phyloP scores from a whole-genome alignment of 306 rosid genomes.

The Trichosanthes truncata region DNA sequence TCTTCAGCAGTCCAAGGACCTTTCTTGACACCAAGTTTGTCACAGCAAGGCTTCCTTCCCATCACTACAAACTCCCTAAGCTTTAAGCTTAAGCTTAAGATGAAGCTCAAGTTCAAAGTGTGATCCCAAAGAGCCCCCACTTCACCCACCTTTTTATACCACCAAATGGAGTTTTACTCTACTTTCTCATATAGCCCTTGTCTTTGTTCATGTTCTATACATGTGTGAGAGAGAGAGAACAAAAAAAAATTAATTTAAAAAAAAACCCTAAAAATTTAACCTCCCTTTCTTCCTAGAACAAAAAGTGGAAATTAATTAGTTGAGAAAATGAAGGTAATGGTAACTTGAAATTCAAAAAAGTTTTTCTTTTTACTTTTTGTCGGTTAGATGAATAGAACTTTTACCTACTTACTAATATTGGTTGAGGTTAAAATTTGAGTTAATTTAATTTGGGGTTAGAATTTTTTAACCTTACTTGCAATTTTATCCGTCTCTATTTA shows the following conservation, averaged over 20 bases:
- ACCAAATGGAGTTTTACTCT: not conserved
- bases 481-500: too few species aligned
- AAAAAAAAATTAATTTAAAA: not conserved
- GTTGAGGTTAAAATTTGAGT: not conserved
- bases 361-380: not conserved
- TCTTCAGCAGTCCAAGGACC: constrained; percentile 96
- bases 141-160: not conserved
- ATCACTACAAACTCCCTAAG: constrained; percentile 16
- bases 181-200: not conserved
- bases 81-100: not conserved
- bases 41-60: constrained; percentile 99
- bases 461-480: too few species aligned
- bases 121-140: not conserved
- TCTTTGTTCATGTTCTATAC: not conserved
- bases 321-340: not conserved
- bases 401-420: not conserved
- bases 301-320: not conserved
- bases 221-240: not conserved
- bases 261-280: not conserved
- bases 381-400: not conserved
- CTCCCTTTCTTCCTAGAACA: not conserved
- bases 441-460: too few species aligned
- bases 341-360: not conserved
- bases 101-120: not conserved
- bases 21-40: constrained; percentile 91